Conservation (phyloP, 495 filamentous ascomycete genomes). For the Rhypophila decipiens region DNA sequence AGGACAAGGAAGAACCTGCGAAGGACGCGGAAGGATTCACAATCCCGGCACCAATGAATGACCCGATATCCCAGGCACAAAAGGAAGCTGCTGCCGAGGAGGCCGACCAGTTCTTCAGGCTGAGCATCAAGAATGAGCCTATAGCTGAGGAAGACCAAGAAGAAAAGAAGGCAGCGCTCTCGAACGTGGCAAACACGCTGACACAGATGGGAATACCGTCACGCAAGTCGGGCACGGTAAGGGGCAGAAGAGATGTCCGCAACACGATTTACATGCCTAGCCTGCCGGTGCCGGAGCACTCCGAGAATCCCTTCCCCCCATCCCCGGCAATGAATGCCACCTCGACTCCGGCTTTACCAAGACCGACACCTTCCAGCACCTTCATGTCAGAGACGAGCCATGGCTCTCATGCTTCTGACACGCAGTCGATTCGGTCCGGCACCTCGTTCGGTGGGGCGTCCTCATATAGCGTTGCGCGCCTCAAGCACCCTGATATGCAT, state of each 20-base stretch:
- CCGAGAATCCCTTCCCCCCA: slow-evolving; percentile 39
- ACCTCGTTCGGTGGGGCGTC: slow-evolving; percentile 57
- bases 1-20: slow-evolving; percentile 23
- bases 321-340: slow-evolving; percentile 40
- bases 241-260: slow-evolving; percentile 85
- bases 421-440: slow-evolving; percentile 83
- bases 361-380: background rate
- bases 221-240: slow-evolving; percentile 67
- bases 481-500: slow-evolving; percentile 77
- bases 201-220: slow-evolving; percentile 49
- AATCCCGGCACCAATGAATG: slow-evolving; percentile 59
- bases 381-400: slow-evolving; percentile 47
- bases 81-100: slow-evolving; percentile 63
- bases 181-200: slow-evolving; percentile 85
- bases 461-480: slow-evolving; percentile 38
- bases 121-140: slow-evolving; percentile 88
- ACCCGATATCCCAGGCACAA: slow-evolving; percentile 80
- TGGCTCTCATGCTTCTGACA: slow-evolving; percentile 68
- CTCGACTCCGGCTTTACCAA: background rate
- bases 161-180: slow-evolving; percentile 73
- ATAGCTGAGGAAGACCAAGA: slow-evolving; percentile 89
- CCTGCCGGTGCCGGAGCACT: slow-evolving; percentile 31
- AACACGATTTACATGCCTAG: slow-evolving; percentile 75
- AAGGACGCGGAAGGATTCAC: slow-evolving; percentile 63
- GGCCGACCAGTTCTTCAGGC: slow-evolving; percentile 71